A percentile compares a stretch with the other conserved stretches of the same genome.
These are phyloP conservation scores for Diatrype stigma DNA, from an alignment of 2,329 filamentous ascomycete genomes.

Conservation along the genomic window DNA sequence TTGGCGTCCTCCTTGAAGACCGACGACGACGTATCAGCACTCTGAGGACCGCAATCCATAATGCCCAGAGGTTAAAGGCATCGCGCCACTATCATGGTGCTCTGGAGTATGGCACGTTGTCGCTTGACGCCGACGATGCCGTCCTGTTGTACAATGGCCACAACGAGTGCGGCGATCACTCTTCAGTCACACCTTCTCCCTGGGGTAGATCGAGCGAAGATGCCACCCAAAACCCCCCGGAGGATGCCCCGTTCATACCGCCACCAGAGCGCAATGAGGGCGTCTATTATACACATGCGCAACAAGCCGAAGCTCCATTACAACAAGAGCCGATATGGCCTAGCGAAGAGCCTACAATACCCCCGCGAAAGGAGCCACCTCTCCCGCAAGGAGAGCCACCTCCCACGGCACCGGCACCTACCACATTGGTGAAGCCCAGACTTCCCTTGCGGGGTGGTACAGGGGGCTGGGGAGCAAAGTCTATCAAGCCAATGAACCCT, in stretches of 20 bases:
- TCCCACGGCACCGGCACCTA: not conserved
- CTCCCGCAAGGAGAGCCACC: too few species aligned
- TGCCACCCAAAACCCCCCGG: not conserved
- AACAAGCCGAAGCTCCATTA: not conserved
- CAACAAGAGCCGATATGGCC: not conserved
- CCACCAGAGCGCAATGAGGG: not conserved
- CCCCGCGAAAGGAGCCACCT: too few species aligned
- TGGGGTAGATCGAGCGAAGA: not conserved
- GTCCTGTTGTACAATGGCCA: slow-evolving; percentile 5
- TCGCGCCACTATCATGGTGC: slow-evolving; percentile 26
- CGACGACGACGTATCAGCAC: slow-evolving; percentile 51
- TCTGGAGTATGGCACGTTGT: slow-evolving; percentile 8
- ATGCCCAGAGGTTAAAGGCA: slow-evolving; percentile 47
- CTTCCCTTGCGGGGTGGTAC: not conserved
- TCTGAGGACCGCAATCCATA: slow-evolving; percentile 45
- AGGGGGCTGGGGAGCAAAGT: not conserved
- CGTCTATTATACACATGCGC: not conserved
- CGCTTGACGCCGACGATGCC: slow-evolving; percentile 12
- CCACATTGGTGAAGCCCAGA: not conserved
- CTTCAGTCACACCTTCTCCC: not conserved
- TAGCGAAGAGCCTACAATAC: not conserved
- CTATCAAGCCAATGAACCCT: not conserved
- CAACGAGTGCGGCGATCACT: slow-evolving; percentile 9
- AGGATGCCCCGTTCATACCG: too few species aligned
- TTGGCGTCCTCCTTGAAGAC: slow-evolving; percentile 52